Evolutionary conservation across 2,329 filamentous ascomycete genomes (phyloP).

Genomic region (Sporothrix humicola): DNA sequence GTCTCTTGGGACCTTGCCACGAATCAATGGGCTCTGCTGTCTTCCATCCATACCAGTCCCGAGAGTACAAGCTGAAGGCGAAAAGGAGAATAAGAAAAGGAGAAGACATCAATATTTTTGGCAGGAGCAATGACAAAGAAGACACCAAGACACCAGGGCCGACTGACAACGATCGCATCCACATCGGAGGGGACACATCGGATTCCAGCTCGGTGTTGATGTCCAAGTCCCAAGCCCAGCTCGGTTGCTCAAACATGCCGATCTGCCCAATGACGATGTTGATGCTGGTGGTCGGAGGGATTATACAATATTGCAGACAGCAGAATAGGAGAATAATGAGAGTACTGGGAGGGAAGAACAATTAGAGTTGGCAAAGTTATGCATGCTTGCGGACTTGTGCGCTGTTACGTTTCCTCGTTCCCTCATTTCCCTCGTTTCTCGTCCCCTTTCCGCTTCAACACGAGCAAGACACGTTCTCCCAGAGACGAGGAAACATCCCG

Average conservation of each 20-base stretch:
- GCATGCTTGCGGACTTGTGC: slow-evolving; percentile 4
- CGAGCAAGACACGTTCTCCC: background rate
- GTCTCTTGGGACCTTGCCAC: too few relatives aligned
- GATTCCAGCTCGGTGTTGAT: background rate
- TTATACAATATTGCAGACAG: background rate
- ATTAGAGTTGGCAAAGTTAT: background rate
- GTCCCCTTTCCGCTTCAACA: background rate
- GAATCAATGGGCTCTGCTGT: background rate
- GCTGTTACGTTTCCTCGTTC: background rate
- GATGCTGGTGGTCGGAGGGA: background rate
- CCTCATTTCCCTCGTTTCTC: background rate
- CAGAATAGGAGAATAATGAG: background rate
- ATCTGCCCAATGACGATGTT: slow-evolving; percentile 14
- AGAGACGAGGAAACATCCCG: slow-evolving; percentile 15
- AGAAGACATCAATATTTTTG: background rate
- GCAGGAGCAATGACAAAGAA: too few relatives aligned
- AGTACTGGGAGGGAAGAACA: background rate
- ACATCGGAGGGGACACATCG: background rate
- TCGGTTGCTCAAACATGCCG: slow-evolving; percentile 30
- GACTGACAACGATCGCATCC: too few relatives aligned
- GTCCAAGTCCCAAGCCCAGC: background rate
- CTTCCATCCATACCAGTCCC: background rate
- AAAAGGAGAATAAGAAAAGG: background rate
- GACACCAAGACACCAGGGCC: too few relatives aligned
- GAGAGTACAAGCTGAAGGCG: background rate